Evolutionary conservation across 331 rosid species (phyloP).

Genomic region (Arachis monticola): DNA sequence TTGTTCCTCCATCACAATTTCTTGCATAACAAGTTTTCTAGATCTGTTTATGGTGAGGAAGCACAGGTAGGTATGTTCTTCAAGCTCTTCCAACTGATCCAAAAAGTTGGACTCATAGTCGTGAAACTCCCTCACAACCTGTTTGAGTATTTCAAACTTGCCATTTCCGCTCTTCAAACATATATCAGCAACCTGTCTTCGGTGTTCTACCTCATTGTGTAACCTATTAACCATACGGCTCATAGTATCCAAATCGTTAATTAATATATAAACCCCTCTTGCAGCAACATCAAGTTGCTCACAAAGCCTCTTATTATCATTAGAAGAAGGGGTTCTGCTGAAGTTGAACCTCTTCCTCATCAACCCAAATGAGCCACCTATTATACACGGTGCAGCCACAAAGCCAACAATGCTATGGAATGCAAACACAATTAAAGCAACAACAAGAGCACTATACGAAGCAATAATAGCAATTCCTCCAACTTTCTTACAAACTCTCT

Average conservation of each 20-base stretch:
- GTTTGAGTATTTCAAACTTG: conserved; percentile 49
- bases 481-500: conserved; percentile 47
- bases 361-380: conserved; percentile 45
- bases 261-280: conserved; percentile 60
- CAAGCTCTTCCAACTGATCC: conserved; percentile 77
- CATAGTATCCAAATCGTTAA: conserved; percentile 72
- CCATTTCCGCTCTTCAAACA: conserved; percentile 47
- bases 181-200: conserved; percentile 51
- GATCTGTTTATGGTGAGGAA: conserved; percentile 70
- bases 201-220: conserved; percentile 65
- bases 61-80: conserved; percentile 68
- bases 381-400: conserved; percentile 55
- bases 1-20: conserved; percentile 37
- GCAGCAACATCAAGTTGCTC: conserved; percentile 72
- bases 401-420: conserved; percentile 60
- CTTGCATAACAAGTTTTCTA: conserved; percentile 58
- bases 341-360: conserved; percentile 40
- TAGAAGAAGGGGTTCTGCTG: background rate
- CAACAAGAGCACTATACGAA: conserved; percentile 43
- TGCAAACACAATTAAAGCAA: conserved; percentile 46
- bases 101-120: conserved; percentile 51
- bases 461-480: conserved; percentile 48
- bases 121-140: conserved; percentile 55
- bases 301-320: background rate
- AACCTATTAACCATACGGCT: conserved; percentile 69